These are phyloP conservation scores for Heterococcus sp. DNA, from an alignment of 108 stramenopile species.

Conservation along the genomic window DNA sequence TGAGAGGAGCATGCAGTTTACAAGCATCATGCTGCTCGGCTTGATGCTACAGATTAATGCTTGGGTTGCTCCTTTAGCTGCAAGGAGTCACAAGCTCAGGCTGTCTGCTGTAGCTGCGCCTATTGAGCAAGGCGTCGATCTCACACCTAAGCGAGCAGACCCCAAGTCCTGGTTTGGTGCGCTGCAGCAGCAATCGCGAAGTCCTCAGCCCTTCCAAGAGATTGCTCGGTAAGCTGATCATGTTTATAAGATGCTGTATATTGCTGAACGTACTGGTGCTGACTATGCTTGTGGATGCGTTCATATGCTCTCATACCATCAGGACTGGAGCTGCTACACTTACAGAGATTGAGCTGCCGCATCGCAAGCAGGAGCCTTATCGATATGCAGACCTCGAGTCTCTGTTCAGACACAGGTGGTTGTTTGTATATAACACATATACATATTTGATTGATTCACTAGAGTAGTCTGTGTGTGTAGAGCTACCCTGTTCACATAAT, in stretches of 20 bases:
- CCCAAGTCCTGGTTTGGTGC: neutral
- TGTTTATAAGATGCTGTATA: neutral
- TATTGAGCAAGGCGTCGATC: neutral
- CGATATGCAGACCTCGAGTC: slow-evolving; percentile 46
- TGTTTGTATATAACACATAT: neutral
- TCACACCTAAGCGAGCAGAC: neutral
- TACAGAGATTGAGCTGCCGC: slow-evolving; percentile 13
- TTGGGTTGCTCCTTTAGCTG: too few species aligned
- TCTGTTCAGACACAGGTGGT: slow-evolving; percentile 11
- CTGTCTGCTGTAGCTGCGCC: neutral
- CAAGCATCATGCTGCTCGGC: too few species aligned
- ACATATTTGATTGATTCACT: neutral
- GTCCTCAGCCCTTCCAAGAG: neutral
- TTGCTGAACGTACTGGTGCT: neutral
- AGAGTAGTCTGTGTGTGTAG: neutral
- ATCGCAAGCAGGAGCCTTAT: slow-evolving; percentile 52
- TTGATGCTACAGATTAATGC: too few species aligned
- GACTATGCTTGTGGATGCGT: neutral
- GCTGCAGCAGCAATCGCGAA: neutral
- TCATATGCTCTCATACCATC: neutral
- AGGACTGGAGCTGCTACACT: slow-evolving; percentile 6
- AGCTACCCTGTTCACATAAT: too few species aligned
- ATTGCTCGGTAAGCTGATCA: neutral
- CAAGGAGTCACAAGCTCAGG: too few species aligned
- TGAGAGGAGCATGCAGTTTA: too few species aligned